A percentile compares a stretch with the other conserved stretches of the same genome.
Conservation (phyloP, 495 filamentous ascomycete species). For the Penicillium chermesinum region DNA sequence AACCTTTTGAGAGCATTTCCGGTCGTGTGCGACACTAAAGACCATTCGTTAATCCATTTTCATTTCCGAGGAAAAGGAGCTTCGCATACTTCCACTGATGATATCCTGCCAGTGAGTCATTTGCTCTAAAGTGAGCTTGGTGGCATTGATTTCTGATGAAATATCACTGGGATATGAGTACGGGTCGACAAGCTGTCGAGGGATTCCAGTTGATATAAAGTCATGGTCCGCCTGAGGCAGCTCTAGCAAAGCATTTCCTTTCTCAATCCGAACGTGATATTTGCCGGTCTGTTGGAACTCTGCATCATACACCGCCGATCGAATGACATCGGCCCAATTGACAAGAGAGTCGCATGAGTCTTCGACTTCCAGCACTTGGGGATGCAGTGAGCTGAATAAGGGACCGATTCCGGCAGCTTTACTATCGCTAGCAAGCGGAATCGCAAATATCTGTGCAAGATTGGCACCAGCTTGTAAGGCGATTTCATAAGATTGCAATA, state of each 20-base stretch:
- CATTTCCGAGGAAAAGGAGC: neutral
- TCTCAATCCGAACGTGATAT: conserved; percentile 2
- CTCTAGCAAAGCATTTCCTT: neutral
- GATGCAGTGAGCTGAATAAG: neutral
- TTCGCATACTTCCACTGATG: neutral
- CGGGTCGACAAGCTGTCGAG: conserved; percentile 3
- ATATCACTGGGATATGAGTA: conserved; percentile 4
- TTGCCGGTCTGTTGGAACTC: neutral
- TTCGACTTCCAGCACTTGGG: neutral
- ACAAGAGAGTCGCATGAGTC: neutral
- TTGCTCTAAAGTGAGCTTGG: neutral
- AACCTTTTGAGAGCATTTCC: neutral
- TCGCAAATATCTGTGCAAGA: neutral
- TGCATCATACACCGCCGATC: neutral
- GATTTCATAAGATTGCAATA: neutral
- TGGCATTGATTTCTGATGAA: neutral
- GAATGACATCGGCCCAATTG: conserved; percentile 1
- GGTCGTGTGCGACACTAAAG: neutral
- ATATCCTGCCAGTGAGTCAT: conserved; percentile 1
- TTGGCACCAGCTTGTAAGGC: neutral
- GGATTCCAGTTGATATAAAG: conserved; percentile 2
- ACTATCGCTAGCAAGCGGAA: conserved; percentile 1
- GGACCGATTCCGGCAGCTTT: neutral
- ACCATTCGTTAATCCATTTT: neutral
- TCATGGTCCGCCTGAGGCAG: neutral